Percentiles rank a stretch among this genome's conserved stretches.
Conservation (phyloP, 1,139 yeast species). For the Yamadazyma mexicana region DNA sequence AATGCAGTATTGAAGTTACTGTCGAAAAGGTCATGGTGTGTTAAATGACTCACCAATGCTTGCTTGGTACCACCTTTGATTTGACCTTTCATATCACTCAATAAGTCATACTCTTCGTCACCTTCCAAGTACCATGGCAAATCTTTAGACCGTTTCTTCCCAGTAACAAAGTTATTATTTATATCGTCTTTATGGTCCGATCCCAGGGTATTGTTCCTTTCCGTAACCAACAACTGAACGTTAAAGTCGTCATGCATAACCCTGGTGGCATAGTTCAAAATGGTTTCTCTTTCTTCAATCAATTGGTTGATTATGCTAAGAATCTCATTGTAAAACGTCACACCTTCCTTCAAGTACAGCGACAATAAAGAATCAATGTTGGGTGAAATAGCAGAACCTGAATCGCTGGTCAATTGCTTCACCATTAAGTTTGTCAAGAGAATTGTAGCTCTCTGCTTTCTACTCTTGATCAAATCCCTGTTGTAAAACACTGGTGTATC, state of each 20-base stretch:
- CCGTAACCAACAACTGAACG: constrained; percentile 59
- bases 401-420: constrained; percentile 40
- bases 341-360: constrained; percentile 45
- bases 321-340: constrained; percentile 44
- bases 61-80: constrained; percentile 85
- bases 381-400: constrained; percentile 46
- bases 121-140: constrained; percentile 82
- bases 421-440: constrained; percentile 46
- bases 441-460: constrained; percentile 53
- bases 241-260: constrained; percentile 74
- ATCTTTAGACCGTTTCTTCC: constrained; percentile 36
- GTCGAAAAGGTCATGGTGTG: constrained; percentile 74
- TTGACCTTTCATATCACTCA: constrained; percentile 70
- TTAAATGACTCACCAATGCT: constrained; percentile 79
- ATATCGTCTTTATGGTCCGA: constrained; percentile 36
- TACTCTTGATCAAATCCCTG: constrained; percentile 37
- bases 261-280: constrained; percentile 70
- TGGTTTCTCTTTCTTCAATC: constrained; percentile 68
- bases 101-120: constrained; percentile 71
- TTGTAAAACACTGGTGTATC: constrained; percentile 43
- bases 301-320: constrained; percentile 53
- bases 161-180: constrained; percentile 35
- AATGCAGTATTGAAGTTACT: constrained; percentile 69
- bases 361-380: constrained; percentile 51
- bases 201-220: constrained; percentile 57